phyloP scores from a whole-genome alignment of 2,329 filamentous ascomycete species.

The Ophiostoma novo-ulmi region DNA sequence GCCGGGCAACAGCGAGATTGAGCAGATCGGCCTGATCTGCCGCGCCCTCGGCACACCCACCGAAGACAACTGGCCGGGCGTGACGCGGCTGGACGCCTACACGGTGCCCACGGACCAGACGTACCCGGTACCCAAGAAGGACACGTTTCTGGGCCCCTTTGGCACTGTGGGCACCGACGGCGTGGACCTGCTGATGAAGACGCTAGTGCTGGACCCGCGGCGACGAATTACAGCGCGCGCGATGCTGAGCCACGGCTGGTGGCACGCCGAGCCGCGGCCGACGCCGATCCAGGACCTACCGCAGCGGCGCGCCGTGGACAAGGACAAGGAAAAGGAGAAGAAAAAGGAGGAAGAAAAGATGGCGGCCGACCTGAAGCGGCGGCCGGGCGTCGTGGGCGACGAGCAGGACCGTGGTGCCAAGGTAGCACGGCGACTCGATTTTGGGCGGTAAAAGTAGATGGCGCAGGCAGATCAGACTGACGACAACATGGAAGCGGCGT shows the following conservation, averaged over 20 bases:
- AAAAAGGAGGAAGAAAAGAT: constrained; percentile 42
- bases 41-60: constrained; percentile 83
- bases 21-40: constrained; percentile 80
- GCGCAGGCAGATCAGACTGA: background rate
- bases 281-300: constrained; percentile 79
- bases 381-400: constrained; percentile 66
- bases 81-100: constrained; percentile 73
- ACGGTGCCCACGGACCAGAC: constrained; percentile 54
- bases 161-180: constrained; percentile 74
- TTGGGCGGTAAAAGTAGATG: constrained; percentile 43
- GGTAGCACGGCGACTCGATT: constrained; percentile 78
- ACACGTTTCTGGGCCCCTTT: constrained; percentile 72
- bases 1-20: constrained; percentile 75
- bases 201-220: constrained; percentile 79
- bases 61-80: constrained; percentile 93
- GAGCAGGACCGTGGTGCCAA: constrained; percentile 59
- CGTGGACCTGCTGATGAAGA: constrained; percentile 81
- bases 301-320: constrained; percentile 61
- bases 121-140: constrained; percentile 58
- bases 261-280: constrained; percentile 75
- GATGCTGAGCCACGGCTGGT: constrained; percentile 80
- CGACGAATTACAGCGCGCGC: constrained; percentile 72
- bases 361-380: constrained; percentile 65
- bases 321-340: constrained; percentile 48
- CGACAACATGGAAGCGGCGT: background rate